Percentiles rank a stretch among this genome's conserved stretches.
phyloP scores from a whole-genome alignment of 148 eudicot genomes.

The Polygonum maritimum region DNA sequence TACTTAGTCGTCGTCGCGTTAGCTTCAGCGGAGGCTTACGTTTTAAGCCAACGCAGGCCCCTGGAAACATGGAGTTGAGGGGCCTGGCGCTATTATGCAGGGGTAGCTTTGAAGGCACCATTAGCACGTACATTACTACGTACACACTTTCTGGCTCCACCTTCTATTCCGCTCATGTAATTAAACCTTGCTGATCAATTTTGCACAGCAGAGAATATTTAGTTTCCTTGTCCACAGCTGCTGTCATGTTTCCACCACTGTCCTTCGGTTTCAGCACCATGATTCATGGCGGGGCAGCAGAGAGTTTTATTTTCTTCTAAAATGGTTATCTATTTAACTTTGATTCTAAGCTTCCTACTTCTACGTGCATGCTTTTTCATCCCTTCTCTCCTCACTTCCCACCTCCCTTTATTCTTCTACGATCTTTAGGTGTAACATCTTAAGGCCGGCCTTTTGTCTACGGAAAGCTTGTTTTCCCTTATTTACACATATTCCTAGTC shows the following conservation, averaged over 20 bases:
- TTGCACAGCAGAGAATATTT: slow-evolving; percentile 24
- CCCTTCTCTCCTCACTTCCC: slow-evolving; percentile 12
- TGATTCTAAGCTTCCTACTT: slow-evolving; percentile 29
- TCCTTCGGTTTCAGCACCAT: background rate
- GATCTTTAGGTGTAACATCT: background rate
- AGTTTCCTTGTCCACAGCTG: slow-evolving; percentile 31
- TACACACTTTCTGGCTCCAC: background rate
- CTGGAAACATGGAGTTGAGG: slow-evolving; percentile 16
- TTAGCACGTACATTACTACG: slow-evolving; percentile 26
- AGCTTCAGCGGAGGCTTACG: slow-evolving; percentile 15
- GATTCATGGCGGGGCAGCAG: background rate
- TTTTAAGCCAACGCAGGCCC: background rate
- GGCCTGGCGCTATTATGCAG: slow-evolving; percentile 10
- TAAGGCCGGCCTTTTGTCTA: background rate
- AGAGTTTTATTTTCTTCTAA: too few species aligned
- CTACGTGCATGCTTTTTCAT: background rate
- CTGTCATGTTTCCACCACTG: slow-evolving; percentile 12
- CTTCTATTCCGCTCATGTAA: background rate
- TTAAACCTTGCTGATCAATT: slow-evolving; percentile 1
- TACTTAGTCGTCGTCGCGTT: background rate
- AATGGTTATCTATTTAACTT: slow-evolving; percentile 12
- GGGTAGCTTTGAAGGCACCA: slow-evolving; percentile 24
- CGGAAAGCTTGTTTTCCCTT: background rate
- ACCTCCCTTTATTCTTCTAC: slow-evolving; percentile 22
- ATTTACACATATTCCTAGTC: background rate